Base-by-base conservation (phyloP, 768 basidiomycete species). In the Mycena indigotica region DNA sequence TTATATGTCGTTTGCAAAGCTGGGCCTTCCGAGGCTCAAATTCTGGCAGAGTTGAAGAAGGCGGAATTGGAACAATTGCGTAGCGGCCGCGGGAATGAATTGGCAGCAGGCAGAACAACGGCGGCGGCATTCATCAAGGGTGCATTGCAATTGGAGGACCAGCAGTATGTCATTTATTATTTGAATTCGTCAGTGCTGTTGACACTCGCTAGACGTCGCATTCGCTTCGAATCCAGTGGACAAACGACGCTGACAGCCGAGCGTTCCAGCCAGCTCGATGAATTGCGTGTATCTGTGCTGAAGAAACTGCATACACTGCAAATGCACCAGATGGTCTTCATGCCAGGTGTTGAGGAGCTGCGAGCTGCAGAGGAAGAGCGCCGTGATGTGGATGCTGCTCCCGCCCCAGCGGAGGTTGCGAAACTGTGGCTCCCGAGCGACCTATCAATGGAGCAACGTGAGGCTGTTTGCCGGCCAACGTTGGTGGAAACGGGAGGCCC, bases 261-360 rank as follows among this genome's bases (percentile, higher is more conserved):
- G n/a, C n/a, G n/a, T n/a, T n/a, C n/a, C n/a, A n/a, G n/a, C n/a
- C n/a, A n/a, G n/a, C n/a, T 62, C 8, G 4, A 62, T 21, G 41
- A 63, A n/a, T 55, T 40, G 6, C 61, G 60, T 16, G 21, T 21
- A 16, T 17, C 29, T 3, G 24, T 61, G 10, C 13, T 8, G 12
- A 16, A 28, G n/a, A 59, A 61, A 32, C 30, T 56, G 28, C 16
- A 8, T 10, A 19, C 16, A 12, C 56, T 62, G 17, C 8, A 61
- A 0, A 5, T 17, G 8, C 28, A 39, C 3, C 48, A 58, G 41
- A 48, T 38, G 10, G 21, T 21, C 17, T 19, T 29, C n/a, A n/a
- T n/a, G n/a, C n/a, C n/a, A n/a, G n/a, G n/a, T n/a, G n/a, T n/a
- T n/a, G n/a, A n/a, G n/a, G 16, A 52, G 17, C 23, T 51, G 1